A percentile compares a stretch with the other conserved stretches of the same genome.
phyloP scores from a whole-genome alignment of 2,329 filamentous ascomycete genomes.

The Sordariomycetes sp. region DNA sequence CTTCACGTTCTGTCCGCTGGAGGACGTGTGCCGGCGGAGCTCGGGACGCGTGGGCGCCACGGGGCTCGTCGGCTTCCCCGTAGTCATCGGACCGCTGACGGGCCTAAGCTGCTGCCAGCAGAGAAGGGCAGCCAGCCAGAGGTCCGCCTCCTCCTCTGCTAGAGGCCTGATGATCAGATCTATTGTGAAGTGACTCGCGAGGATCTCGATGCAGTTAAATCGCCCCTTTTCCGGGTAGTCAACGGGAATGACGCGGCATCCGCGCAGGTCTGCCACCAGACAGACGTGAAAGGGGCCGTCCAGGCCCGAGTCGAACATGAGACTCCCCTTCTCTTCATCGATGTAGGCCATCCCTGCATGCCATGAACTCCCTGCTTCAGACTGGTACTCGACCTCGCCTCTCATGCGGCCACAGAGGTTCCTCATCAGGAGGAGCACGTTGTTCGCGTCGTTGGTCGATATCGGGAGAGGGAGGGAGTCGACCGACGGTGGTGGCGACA shows the following conservation, averaged over 20 bases:
- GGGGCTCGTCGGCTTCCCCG: constrained; percentile 14
- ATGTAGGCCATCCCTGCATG: constrained; percentile 62
- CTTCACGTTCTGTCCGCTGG: constrained; percentile 15
- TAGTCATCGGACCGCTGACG: constrained; percentile 23
- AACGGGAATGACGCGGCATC: constrained; percentile 54
- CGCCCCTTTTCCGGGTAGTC: constrained; percentile 25
- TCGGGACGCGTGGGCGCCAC: constrained; percentile 24
- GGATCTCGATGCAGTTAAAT: constrained; percentile 38
- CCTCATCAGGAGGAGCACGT: constrained; percentile 64
- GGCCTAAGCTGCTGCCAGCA: constrained; percentile 70
- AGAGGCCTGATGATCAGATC: constrained; percentile 54
- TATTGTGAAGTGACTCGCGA: constrained; percentile 29
- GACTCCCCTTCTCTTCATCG: constrained; percentile 58
- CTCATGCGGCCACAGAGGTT: constrained; percentile 67
- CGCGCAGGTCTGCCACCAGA: constrained; percentile 60
- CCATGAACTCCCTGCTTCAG: constrained; percentile 49
- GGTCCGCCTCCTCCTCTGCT: constrained; percentile 53
- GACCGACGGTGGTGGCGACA: constrained; percentile 39
- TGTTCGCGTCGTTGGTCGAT: constrained; percentile 55
- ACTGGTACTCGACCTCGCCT: constrained; percentile 62
- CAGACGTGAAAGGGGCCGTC: constrained; percentile 50
- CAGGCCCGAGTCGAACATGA: constrained; percentile 63
- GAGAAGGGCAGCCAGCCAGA: constrained; percentile 68
- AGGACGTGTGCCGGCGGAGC: constrained; percentile 24
- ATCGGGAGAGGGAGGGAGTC: constrained; percentile 47